Base-by-base conservation (phyloP, 2,329 filamentous ascomycete genomes). In the Periconia digitata region DNA sequence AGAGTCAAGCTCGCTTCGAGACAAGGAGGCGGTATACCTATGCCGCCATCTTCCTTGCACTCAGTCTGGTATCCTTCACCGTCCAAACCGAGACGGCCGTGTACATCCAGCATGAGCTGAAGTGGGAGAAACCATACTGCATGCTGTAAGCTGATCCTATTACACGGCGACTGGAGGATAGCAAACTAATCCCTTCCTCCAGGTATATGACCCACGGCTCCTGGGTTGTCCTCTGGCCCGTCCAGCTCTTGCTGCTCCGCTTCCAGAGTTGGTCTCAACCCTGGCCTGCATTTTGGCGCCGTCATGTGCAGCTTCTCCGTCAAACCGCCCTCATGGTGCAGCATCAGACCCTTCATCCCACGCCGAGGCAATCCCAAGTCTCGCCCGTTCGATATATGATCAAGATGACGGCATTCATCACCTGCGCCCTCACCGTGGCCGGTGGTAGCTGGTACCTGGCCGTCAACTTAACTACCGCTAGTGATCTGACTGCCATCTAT, bases 111-210 rank as follows among this genome's bases (percentile, higher is more conserved):
- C 86, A 92, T 69, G 85, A 94, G 51, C 75, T 96, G 55, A 85
- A 88, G 55, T 99, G 94, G 94, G 84, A 95, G 75, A 99, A 99
- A 77, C 90, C 94, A n/a, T 99, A 96, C 76, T 95, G 90, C 78
- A 99, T 99, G 94, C 84, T 99, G 79, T 96, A 75, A 75, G 75
- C 70, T 15, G 6, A 39, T 21, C 27, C 27, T 32, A 32, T 32
- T 32, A 4, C 27, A 12, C 27, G 3, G 3, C 27, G 27, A 32
- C 4, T 32, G 3, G 4, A 32, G n/a, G 10, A 32, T 15, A 32
- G 4, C 4, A 15, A 32, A 12, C 27, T 32, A 15, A 32, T 15
- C n/a, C n/a, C 3, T 13, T 4, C 3, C n/a, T 32, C 5, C 60
- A 85, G 82, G 37, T 87, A 95, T 74, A 80, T 99, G 57, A 99